Base-by-base conservation (phyloP, 164 flowering plant genomes). In the Liriodendron chinense region DNA sequence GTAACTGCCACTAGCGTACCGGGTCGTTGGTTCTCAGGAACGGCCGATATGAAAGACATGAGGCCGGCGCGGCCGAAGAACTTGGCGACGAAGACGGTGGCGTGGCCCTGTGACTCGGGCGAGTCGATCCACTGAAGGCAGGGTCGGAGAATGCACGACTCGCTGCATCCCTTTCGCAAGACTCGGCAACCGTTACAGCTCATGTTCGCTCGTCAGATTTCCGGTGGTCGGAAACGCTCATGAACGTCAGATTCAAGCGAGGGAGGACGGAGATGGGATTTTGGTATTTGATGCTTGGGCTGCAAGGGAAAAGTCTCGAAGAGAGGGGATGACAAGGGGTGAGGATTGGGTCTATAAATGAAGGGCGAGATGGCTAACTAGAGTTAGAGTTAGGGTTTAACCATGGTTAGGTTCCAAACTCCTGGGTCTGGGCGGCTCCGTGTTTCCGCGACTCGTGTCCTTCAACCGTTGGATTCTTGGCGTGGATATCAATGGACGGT, bases 111-210 rank as follows among this genome's bases (percentile, higher is more conserved):
- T 24, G 94, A 87, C 63, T 89, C 89, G 0, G 96, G 83, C 26
- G 80, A 72, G n/a, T 86, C 89, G 67, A 90, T 89, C 93, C 94
- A 88, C 61, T 84, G 89, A 13, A 92, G 81, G 72, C 92, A 85
- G 2, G 89, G 84, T 66, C 94, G 80, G 3, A 93, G 86, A 53
- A 90, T 76, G 81, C 97, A 93, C 13, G 80, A 66, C 22, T 89
- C 95, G 79, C 92, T 86, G 86, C 97, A 93, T 0, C 93, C 95
- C 74, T 89, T 93, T 68, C 97, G 85, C 23, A 93, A 83, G n/a
- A 89, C 91, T 26, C 97, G 76, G 80, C 97, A 93, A 0, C 98
- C 98, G 77, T 93, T 93, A 91, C 98, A 93, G 78, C 98, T 93
- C 98, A 93, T 93, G 2, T 65, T 12, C 20, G 59, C 18, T 53